phyloP scores from a whole-genome alignment of 2,329 filamentous ascomycete species.

The Colletotrichum tabaci region DNA sequence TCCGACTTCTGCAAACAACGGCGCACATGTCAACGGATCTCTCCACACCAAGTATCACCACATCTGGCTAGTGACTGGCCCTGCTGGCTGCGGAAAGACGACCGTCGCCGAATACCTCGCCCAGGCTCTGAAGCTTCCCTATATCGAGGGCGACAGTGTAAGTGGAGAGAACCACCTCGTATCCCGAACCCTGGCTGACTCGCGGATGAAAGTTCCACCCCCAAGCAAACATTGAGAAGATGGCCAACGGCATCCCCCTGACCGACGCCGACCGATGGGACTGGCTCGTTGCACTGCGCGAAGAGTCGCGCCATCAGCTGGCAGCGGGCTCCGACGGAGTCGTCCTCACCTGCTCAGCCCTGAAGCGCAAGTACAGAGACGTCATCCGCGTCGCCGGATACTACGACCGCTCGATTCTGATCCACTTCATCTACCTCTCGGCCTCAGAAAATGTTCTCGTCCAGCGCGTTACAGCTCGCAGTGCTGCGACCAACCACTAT shows the following conservation, averaged over 20 bases:
- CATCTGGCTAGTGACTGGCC: constrained; percentile 86
- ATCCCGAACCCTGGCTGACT: constrained; percentile 44
- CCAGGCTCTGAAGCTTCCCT: constrained; percentile 74
- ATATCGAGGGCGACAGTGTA: constrained; percentile 85
- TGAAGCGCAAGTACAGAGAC: constrained; percentile 98
- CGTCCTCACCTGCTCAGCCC: constrained; percentile 95
- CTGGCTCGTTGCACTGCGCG: constrained; percentile 87
- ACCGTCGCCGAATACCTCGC: constrained; percentile 80
- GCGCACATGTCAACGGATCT: constrained; percentile 50
- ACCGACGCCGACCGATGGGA: constrained; percentile 98
- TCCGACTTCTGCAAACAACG: constrained; percentile 46
- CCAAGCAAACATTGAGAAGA: constrained; percentile 88
- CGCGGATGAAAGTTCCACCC: constrained; percentile 76
- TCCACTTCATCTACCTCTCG: constrained; percentile 94
- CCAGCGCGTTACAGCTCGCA: constrained; percentile 78
- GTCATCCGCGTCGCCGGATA: constrained; percentile 87
- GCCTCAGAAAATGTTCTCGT: constrained; percentile 83
- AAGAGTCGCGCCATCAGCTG: constrained; percentile 73
- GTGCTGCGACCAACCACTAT: constrained; percentile 79
- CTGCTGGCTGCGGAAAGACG: constrained; percentile 85
- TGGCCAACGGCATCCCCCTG: constrained; percentile 86
- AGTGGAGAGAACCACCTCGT: constrained; percentile 49
- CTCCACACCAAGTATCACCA: constrained; percentile 67
- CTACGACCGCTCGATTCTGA: constrained; percentile 78
- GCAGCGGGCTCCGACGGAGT: constrained; percentile 77